Evolutionary conservation across 495 filamentous ascomycete species (phyloP).

Genomic region (Penicillium desertorum): DNA sequence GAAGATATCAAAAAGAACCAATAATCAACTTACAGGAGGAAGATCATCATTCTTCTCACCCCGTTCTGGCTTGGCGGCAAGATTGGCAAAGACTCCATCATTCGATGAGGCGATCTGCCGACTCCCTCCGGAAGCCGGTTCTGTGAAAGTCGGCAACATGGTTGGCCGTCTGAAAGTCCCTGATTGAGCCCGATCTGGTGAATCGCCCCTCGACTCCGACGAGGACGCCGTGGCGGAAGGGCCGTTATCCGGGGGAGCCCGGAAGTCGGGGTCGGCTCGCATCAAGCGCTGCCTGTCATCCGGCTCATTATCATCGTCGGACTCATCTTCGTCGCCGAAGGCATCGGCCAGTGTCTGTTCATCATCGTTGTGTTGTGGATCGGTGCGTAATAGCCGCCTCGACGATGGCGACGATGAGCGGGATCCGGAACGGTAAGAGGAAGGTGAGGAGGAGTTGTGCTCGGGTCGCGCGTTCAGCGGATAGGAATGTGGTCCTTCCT

Average conservation of each 20-base stretch:
- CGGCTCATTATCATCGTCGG: slow-evolving; percentile 67
- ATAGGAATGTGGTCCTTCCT: slow-evolving; percentile 48
- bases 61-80: slow-evolving; percentile 85
- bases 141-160: slow-evolving; percentile 48
- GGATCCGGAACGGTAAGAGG: slow-evolving; percentile 85
- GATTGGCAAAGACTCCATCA: slow-evolving; percentile 95
- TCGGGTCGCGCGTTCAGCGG: slow-evolving; percentile 38
- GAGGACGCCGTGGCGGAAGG: slow-evolving; percentile 37
- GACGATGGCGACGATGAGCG: slow-evolving; percentile 70
- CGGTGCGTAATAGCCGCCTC: slow-evolving; percentile 53
- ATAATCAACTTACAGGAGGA: slow-evolving; percentile 72
- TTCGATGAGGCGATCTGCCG: slow-evolving; percentile 60
- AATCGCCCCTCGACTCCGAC: slow-evolving; percentile 33
- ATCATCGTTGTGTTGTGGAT: slow-evolving; percentile 56
- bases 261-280: slow-evolving; percentile 58
- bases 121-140: slow-evolving; percentile 38
- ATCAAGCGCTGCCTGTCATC: slow-evolving; percentile 87
- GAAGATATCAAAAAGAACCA: not conserved
- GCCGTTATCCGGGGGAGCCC: slow-evolving; percentile 32
- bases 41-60: slow-evolving; percentile 80
- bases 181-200: slow-evolving; percentile 24
- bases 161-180: slow-evolving; percentile 51
- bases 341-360: slow-evolving; percentile 83
- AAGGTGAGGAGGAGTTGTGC: slow-evolving; percentile 78
- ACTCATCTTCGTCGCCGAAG: slow-evolving; percentile 72